phyloP scores from a whole-genome alignment of 306 rosid species.

The Rubus idaeus region DNA sequence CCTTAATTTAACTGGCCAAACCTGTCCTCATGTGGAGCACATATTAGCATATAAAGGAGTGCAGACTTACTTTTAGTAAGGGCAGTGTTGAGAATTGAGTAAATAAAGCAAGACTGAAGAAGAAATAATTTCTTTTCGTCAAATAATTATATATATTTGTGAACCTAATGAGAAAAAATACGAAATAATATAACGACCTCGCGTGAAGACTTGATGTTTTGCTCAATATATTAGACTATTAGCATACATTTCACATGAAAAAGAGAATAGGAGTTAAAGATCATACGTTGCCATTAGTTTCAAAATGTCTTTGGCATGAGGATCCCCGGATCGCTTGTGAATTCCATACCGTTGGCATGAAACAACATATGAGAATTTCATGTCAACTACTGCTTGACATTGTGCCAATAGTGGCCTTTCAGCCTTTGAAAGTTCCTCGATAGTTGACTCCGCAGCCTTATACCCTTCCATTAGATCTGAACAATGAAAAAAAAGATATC shows the following conservation, averaged over 20 bases:
- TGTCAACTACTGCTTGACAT: slow-evolving; percentile 83
- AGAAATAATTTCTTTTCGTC: not conserved
- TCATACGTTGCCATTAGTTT: slow-evolving; percentile 80
- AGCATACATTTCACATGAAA: not conserved
- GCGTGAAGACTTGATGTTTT: slow-evolving; percentile 1
- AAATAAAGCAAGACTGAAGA: not conserved
- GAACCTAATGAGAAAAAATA: not conserved
- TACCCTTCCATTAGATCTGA: slow-evolving; percentile 79
- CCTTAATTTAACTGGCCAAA: not conserved
- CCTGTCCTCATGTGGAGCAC: not conserved
- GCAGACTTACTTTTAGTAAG: not conserved
- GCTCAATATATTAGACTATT: not conserved
- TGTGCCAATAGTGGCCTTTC: slow-evolving; percentile 72
- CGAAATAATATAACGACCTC: not conserved
- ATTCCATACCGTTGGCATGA: slow-evolving; percentile 89
- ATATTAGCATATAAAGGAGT: too few relatives aligned
- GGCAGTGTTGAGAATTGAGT: not conserved
- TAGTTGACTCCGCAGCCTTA: slow-evolving; percentile 81
- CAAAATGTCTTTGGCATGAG: slow-evolving; percentile 80
- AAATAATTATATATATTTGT: not conserved
- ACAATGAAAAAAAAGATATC: slow-evolving; percentile 23
- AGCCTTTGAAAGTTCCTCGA: slow-evolving; percentile 42
- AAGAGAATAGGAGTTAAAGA: slow-evolving; percentile 14
- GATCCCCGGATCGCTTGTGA: slow-evolving; percentile 80
- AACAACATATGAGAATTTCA: slow-evolving; percentile 89